These are phyloP conservation scores for Blastomyces parvus DNA, from an alignment of 2,329 filamentous ascomycete genomes.

Conservation along the genomic window DNA sequence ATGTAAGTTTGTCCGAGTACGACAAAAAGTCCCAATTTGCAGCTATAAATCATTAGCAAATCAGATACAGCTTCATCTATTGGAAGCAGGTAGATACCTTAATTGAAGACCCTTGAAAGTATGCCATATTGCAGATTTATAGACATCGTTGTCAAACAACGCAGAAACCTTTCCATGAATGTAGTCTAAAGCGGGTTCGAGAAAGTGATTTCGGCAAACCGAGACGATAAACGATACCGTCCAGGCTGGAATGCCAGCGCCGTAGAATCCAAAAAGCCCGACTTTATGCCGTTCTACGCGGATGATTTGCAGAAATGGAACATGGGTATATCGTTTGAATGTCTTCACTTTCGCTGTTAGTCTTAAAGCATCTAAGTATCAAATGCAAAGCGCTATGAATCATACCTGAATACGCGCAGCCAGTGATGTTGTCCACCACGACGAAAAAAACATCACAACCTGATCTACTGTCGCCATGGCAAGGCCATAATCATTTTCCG, in stretches of 20 bases:
- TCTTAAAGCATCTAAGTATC: constrained; percentile 8
- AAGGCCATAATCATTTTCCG: constrained; percentile 37
- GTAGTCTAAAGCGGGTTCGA: constrained; percentile 27
- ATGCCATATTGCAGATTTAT: constrained; percentile 21
- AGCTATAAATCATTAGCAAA: constrained; percentile 22
- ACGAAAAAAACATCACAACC: constrained; percentile 32
- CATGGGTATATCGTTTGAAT: constrained; percentile 30
- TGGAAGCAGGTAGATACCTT: constrained; percentile 7
- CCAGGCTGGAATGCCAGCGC: constrained; percentile 35
- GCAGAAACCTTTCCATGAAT: constrained; percentile 22
- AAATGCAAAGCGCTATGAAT: constrained; percentile 6
- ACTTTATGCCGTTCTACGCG: constrained; percentile 27
- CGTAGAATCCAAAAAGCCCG: constrained; percentile 32
- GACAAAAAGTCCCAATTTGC: constrained; percentile 28
- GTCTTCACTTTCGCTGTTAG: constrained; percentile 24
- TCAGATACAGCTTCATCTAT: background rate
- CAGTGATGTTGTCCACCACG: constrained; percentile 35
- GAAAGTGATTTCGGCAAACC: constrained; percentile 30
- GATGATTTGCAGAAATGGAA: constrained; percentile 30
- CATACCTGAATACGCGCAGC: constrained; percentile 32
- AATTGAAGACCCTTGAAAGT: constrained; percentile 18
- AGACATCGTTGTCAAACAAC: constrained; percentile 19
- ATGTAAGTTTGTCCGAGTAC: constrained; percentile 35
- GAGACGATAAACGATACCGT: constrained; percentile 29
- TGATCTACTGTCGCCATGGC: constrained; percentile 35